These are phyloP conservation scores for Emericellopsis cladophorae DNA, from an alignment of 2,329 filamentous ascomycete species.

Conservation along the genomic window DNA sequence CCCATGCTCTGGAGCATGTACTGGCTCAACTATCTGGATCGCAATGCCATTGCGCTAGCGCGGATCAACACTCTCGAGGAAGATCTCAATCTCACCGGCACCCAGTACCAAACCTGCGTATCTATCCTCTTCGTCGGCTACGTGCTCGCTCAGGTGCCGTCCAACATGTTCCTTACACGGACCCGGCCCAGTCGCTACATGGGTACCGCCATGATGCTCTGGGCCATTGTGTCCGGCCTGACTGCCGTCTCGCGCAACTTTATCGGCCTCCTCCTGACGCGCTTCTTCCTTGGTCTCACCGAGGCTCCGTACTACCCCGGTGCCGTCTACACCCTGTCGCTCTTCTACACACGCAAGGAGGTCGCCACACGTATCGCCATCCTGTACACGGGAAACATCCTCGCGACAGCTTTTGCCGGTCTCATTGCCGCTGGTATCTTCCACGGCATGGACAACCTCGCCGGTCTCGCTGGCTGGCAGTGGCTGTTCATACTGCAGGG, in stretches of 20 bases:
- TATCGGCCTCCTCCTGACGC: slow-evolving; percentile 31
- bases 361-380: slow-evolving; percentile 49
- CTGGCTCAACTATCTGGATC: slow-evolving; percentile 31
- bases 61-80: slow-evolving; percentile 16
- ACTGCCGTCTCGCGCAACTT: slow-evolving; percentile 35
- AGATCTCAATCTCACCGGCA: slow-evolving; percentile 10
- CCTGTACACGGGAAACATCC: slow-evolving; percentile 44
- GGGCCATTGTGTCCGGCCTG: slow-evolving; percentile 31
- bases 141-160: slow-evolving; percentile 26
- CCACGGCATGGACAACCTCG: slow-evolving; percentile 18
- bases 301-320: slow-evolving; percentile 41
- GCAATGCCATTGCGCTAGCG: slow-evolving; percentile 33
- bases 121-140: slow-evolving; percentile 28
- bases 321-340: slow-evolving; percentile 29
- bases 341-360: slow-evolving; percentile 53
- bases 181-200: slow-evolving; percentile 27
- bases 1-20: slow-evolving; percentile 25
- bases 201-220: slow-evolving; percentile 30
- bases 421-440: slow-evolving; percentile 49
- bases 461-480: slow-evolving; percentile 47
- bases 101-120: slow-evolving; percentile 17
- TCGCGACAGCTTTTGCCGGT: slow-evolving; percentile 56
- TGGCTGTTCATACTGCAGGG: slow-evolving; percentile 58
- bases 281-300: slow-evolving; percentile 27
- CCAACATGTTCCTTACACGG: slow-evolving; percentile 30